phyloP scores from a whole-genome alignment of 345 rosid genomes.

The Eucalyptus caleyi region DNA sequence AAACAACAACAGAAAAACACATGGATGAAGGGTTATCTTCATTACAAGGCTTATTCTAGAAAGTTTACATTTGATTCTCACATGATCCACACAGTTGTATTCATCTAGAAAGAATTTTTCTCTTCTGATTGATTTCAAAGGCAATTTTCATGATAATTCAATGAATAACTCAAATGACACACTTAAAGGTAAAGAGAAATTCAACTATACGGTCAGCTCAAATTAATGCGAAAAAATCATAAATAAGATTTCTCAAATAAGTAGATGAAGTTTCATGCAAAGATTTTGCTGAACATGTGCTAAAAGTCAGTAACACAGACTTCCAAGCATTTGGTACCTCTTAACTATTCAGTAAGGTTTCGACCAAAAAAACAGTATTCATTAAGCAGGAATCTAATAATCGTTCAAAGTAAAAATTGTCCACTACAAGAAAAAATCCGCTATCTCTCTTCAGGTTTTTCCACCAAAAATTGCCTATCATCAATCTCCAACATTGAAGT shows the following conservation, averaged over 20 bases:
- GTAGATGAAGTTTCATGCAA: background rate
- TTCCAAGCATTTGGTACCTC: background rate
- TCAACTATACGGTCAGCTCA: background rate
- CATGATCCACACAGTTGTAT: background rate
- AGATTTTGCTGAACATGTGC: background rate
- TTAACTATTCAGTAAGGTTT: background rate
- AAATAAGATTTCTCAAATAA: background rate
- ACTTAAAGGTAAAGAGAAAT: background rate
- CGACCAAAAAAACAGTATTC: background rate
- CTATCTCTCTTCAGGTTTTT: background rate
- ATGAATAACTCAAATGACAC: background rate
- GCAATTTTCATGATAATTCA: background rate
- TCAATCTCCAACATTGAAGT: background rate
- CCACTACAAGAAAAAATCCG: background rate
- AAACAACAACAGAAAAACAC: background rate
- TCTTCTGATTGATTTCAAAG: background rate
- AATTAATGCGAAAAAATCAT: background rate
- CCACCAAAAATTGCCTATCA: background rate
- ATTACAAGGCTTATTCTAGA: background rate
- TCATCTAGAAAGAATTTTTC: background rate
- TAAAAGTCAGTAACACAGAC: background rate
- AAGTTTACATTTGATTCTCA: background rate
- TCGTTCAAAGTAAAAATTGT: background rate
- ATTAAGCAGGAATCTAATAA: background rate
- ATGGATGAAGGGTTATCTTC: background rate